Percentiles rank a stretch among this genome's conserved stretches.
These are phyloP conservation scores for Dorcoceras hygrometricum DNA, from an alignment of 257 asterid species.

Conservation along the genomic window DNA sequence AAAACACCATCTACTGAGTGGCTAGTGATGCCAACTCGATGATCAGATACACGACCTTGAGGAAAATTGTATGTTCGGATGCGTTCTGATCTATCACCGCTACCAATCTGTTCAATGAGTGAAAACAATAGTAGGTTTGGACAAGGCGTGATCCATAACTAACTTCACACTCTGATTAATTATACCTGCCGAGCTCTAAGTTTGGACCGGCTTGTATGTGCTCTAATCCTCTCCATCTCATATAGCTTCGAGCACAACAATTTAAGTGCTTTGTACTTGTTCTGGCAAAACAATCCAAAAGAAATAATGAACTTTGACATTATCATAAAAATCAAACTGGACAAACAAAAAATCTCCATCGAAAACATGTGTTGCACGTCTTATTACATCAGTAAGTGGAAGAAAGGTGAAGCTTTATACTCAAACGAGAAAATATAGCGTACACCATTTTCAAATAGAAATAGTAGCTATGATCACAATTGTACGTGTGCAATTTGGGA, in stretches of 20 bases:
- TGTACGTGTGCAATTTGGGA: too few species aligned
- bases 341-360: too few species aligned
- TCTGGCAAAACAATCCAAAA: slow-evolving; percentile 39
- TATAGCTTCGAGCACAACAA: slow-evolving; percentile 80
- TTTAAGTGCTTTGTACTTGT: slow-evolving; percentile 89
- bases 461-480: too few species aligned
- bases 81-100: slow-evolving; percentile 98
- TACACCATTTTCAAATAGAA: too few species aligned
- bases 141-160: not conserved
- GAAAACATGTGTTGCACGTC: too few species aligned
- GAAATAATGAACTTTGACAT: slow-evolving; percentile 9
- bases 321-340: too few species aligned
- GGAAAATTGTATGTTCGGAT: slow-evolving; percentile 96
- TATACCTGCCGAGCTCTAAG: slow-evolving; percentile 82
- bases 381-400: not conserved
- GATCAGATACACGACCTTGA: slow-evolving; percentile 96
- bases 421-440: too few species aligned
- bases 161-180: slow-evolving; percentile 4
- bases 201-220: slow-evolving; percentile 64
- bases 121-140: slow-evolving; percentile 13
- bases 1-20: slow-evolving; percentile 73
- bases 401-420: not conserved
- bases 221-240: slow-evolving; percentile 71
- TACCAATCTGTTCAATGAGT: slow-evolving; percentile 67
- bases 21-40: slow-evolving; percentile 84